Base-by-base conservation (phyloP, 1,284 basidiomycete species). In the Melampsora americana region DNA sequence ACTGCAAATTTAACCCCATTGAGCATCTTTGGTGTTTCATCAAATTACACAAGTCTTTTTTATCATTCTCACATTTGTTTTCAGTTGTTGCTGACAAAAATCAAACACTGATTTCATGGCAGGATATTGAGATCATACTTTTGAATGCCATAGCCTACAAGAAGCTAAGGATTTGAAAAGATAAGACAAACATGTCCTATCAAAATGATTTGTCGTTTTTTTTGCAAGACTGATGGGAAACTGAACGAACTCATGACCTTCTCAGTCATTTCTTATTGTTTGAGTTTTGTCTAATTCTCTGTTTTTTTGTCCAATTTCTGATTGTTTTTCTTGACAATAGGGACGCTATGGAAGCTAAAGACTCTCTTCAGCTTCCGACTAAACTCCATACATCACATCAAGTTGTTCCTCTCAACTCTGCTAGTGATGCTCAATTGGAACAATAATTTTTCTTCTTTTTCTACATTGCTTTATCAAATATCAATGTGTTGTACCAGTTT, bases 1-100 rank as follows among this genome's bases (percentile, higher is more conserved):
- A n/a, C n/a, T n/a, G n/a, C n/a, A n/a, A 53, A 53, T 23, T 53
- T 23, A 53, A 53, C 14, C 50, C 50, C 50, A 53, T 53, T 53
- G 50, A 53, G 50, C 16, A 20, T 53, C 23, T 53, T 53, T 53
- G 50, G 50, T 53, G 50, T 53, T 53, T 5, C n/a, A n/a, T n/a
- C n/a, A n/a, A n/a, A n/a, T n/a, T n/a, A n/a, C n/a, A n/a, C 46
- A 48, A n/a, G 11, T 48, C 50, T 16, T 53, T 53, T 53, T 53
- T 12, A 20, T 53, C 14, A 53, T 53, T 53, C 14, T 53, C 23
- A 5, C 50, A 20, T 53, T 53, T 53, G 5, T 53, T 53, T 20
- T 20, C 50, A 53, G 50, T 16, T 18, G 50, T 53, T 4, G 5
- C 16, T 53, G 50, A 53, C 5, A 16, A 16, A 35, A 35, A 35